Conservation (phyloP, 2,329 filamentous ascomycete species). For the Hypoxylon sp. region DNA sequence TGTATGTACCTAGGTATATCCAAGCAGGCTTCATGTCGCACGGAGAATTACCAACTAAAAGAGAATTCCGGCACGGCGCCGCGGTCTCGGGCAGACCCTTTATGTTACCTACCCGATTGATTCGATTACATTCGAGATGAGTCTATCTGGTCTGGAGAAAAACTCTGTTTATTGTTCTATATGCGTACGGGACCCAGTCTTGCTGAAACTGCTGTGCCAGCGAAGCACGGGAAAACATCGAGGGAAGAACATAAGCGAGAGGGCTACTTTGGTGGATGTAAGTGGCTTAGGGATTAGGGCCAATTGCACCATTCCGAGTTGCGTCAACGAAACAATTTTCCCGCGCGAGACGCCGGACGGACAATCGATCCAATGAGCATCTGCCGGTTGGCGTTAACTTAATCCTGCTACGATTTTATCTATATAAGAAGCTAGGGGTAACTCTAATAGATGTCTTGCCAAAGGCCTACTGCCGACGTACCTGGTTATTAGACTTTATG, state of each 20-base stretch:
- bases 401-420: constrained; percentile 25
- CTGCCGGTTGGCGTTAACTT: constrained; percentile 44
- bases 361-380: constrained; percentile 45
- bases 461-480: constrained; percentile 8
- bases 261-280: constrained; percentile 15
- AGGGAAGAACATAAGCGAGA: constrained; percentile 18
- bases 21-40: constrained; percentile 29
- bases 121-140: constrained; percentile 23
- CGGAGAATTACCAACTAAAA: constrained; percentile 26
- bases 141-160: constrained; percentile 12
- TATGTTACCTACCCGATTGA: constrained; percentile 12
- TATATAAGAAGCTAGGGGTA: constrained; percentile 21
- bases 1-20: constrained; percentile 22
- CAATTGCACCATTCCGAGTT: constrained; percentile 45
- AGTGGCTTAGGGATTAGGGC: constrained; percentile 40
- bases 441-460: constrained; percentile 22
- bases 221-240: constrained; percentile 24
- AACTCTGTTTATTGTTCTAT: constrained; percentile 12
- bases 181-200: constrained; percentile 19
- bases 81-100: constrained; percentile 32
- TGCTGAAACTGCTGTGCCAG: constrained; percentile 26
- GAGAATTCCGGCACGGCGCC: constrained; percentile 26
- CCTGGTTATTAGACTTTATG: constrained; percentile 16
- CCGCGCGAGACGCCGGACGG: constrained; percentile 46
- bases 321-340: constrained; percentile 42